Evolutionary conservation across 495 filamentous ascomycete genomes (phyloP).

Genomic region (Aspergillus kassunensis): DNA sequence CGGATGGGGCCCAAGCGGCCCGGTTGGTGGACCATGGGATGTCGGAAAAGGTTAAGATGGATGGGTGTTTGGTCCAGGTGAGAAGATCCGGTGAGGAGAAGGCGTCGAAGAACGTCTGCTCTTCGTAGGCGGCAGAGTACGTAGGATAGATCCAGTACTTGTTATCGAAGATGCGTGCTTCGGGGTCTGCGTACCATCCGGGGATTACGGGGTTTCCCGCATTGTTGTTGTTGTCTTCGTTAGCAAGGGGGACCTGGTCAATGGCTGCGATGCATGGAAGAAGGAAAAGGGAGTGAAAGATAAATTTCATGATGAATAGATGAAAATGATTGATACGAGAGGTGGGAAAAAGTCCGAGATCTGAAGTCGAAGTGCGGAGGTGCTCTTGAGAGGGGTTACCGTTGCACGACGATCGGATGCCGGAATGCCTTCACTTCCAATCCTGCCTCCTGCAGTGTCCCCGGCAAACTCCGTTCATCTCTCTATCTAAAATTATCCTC

Average conservation of each 20-base stretch:
- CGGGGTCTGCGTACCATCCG: conserved; percentile 48
- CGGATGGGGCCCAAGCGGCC: conserved; percentile 45
- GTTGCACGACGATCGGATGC: background rate
- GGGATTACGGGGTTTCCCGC: conserved; percentile 38
- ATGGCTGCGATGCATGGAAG: background rate
- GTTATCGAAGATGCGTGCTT: conserved; percentile 37
- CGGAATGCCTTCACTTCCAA: background rate
- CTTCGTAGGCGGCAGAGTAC: conserved; percentile 32
- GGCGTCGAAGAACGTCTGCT: conserved; percentile 46
- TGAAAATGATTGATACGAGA: no score
- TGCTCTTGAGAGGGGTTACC: background rate
- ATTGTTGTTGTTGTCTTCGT: background rate
- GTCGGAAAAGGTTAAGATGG: conserved; percentile 31
- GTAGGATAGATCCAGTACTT: conserved; percentile 46
- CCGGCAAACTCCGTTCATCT: background rate
- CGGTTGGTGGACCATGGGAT: conserved; percentile 40
- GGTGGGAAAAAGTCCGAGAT: background rate
- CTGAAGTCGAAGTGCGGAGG: background rate
- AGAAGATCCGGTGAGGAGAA: conserved; percentile 45
- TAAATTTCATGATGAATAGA: conserved; percentile 7
- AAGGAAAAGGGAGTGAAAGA: conserved; percentile 4
- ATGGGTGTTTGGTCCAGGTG: conserved; percentile 39
- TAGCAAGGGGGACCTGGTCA: background rate
- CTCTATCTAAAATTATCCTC: conserved; percentile 8
- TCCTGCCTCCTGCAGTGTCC: background rate